phyloP scores from a whole-genome alignment of 164 flowering plant species.

The Vitis rotundifolia region DNA sequence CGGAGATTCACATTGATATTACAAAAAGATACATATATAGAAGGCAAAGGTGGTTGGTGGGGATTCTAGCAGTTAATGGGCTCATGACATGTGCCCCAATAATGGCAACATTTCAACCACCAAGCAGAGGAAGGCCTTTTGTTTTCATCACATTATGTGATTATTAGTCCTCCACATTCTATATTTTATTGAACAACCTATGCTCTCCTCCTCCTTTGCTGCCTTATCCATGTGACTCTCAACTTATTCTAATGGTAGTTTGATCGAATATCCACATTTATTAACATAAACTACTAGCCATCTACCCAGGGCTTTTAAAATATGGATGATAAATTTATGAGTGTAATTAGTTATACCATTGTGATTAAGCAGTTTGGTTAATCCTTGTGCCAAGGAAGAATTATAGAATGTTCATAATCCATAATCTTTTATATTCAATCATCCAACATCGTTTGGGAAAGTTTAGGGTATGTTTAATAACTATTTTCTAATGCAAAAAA shows the following conservation, averaged over 20 bases:
- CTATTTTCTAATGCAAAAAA: too few relatives aligned
- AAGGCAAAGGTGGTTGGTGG: constrained; percentile 11
- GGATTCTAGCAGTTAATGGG: constrained; percentile 24
- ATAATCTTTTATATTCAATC: too few relatives aligned
- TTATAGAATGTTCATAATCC: too few relatives aligned
- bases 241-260: constrained; percentile 11
- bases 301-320: too few relatives aligned
- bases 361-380: too few relatives aligned
- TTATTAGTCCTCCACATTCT: constrained; percentile 2
- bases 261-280: constrained; percentile 1
- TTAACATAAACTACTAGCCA: neutral
- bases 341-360: too few relatives aligned
- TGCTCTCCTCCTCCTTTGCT: neutral
- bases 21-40: constrained; percentile 1
- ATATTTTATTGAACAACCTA: constrained; percentile 2
- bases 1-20: neutral
- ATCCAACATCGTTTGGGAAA: too few relatives aligned
- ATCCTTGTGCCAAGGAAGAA: too few relatives aligned
- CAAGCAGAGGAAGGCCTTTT: constrained; percentile 6
- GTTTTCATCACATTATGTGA: constrained; percentile 5
- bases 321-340: too few relatives aligned
- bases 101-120: constrained; percentile 38
- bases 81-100: constrained; percentile 44
- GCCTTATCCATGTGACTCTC: constrained; percentile 27
- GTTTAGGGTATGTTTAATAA: too few relatives aligned